Evolutionary conservation across 129 eudicot genomes (phyloP).

Genomic region (Ambrosia trifida): DNA sequence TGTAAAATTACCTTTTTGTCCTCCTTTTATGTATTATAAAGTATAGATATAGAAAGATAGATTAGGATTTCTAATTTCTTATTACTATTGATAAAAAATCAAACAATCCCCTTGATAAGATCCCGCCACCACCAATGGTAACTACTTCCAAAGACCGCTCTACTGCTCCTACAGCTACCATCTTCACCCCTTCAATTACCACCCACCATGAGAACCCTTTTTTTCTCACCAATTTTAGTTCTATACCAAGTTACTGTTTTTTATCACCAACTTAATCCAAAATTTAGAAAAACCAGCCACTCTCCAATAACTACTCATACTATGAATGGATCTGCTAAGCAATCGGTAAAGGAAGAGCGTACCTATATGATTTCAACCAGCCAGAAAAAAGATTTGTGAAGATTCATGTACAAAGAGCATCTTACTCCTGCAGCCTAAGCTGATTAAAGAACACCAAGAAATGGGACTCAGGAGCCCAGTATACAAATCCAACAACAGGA

Average conservation of each 20-base stretch:
- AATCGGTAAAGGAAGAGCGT: constrained; percentile 27
- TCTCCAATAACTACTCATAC: background rate
- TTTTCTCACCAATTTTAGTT: background rate
- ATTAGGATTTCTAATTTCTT: background rate
- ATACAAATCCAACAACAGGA: constrained; percentile 83
- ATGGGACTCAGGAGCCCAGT: constrained; percentile 80
- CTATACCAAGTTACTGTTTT: too few species aligned
- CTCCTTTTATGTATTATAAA: too few species aligned
- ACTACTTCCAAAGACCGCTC: background rate
- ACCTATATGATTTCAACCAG: constrained; percentile 39
- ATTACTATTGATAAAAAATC: background rate
- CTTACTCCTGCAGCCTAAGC: constrained; percentile 64
- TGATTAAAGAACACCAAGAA: constrained; percentile 85
- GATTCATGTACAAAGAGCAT: constrained; percentile 38
- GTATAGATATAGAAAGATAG: too few species aligned
- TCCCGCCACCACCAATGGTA: background rate
- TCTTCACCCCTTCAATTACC: background rate
- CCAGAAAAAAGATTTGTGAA: constrained; percentile 24
- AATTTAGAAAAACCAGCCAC: too few species aligned
- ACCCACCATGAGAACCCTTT: background rate
- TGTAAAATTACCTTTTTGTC: too few species aligned
- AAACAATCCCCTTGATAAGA: background rate
- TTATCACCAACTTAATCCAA: background rate
- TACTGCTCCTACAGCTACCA: background rate
- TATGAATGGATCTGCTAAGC: constrained; percentile 1